Base-by-base conservation (phyloP, 352 stramenopile genomes). In the Pythium aristosporum region DNA sequence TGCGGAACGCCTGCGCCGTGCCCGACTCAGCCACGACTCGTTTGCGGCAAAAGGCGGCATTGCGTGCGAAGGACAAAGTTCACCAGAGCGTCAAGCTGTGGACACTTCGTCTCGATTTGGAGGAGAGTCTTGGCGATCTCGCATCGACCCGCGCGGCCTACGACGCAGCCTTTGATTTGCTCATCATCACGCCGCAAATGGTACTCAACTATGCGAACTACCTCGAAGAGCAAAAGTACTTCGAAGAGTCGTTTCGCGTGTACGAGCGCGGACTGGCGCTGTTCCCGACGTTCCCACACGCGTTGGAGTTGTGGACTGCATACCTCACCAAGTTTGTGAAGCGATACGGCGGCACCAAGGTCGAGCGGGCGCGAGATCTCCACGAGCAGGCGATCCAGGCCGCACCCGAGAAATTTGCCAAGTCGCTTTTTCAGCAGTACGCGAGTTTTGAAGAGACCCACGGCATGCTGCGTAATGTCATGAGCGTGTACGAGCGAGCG, bases 171-270 rank as follows among this genome's bases (percentile, higher is more conserved):
- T 91, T 99, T 41, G 97, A 99, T 71, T 80, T 99, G 32, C 96
- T 97, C 65, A 91, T 99, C 30, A 96, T 96, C 34, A 99, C 98
- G 39, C 87, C 96, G 2, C 82, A 96, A 53, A 99, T 99, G 79
- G 86, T 99, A 28, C 76, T 99, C 7, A 99, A 99, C 75, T 99
- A 97, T 76, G 97, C 96, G 0, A 71, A 82, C 0, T 99, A 98
- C 63, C 79, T 99, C 48, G 89, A 98, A 52, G 97, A 99, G 61
- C 86, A 98, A 67, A 96, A 98, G 64, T 99, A 98, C 70, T 99
- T 99, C 69, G 95, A 98, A 67, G 94, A 98, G 39, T 85, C 87
- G 3, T 98, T 98, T 68, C 79, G 87, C 12, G 94, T 96, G 9
- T 99, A 97, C 71, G 97, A 99, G 79, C 84, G 82, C 5, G 86